Conservation (phyloP, 805 yeast genomes). For the Pichia pseudocactophila region DNA sequence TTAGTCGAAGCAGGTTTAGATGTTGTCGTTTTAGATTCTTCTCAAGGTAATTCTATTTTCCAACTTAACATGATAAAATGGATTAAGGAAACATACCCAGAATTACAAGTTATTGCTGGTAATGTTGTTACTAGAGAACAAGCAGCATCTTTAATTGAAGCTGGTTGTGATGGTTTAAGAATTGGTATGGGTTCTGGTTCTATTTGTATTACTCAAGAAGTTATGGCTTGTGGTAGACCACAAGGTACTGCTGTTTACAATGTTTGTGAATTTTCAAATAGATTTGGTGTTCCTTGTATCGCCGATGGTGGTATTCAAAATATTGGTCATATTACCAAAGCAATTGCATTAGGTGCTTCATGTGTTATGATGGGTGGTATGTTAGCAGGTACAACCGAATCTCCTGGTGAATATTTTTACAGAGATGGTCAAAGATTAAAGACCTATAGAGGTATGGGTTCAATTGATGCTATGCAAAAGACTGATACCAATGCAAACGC, state of each 20-base stretch:
- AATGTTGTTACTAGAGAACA: slow-evolving; percentile 98
- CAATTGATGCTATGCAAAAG: slow-evolving; percentile 96
- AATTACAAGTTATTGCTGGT: slow-evolving; percentile 89
- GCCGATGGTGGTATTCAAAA: slow-evolving; percentile 99
- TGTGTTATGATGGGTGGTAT: slow-evolving; percentile 99
- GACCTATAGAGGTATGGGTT: slow-evolving; percentile 99
- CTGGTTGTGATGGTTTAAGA: slow-evolving; percentile 97
- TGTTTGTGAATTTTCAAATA: slow-evolving; percentile 87
- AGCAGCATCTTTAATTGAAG: slow-evolving; percentile 89
- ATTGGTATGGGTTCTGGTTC: slow-evolving; percentile 99
- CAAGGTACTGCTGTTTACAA: slow-evolving; percentile 98
- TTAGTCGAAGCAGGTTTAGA: slow-evolving; percentile 95
- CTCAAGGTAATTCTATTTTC: slow-evolving; percentile 95
- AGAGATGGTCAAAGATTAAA: slow-evolving; percentile 97
- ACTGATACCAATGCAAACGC: slow-evolving; percentile 88
- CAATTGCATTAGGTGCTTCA: slow-evolving; percentile 93
- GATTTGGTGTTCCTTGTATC: slow-evolving; percentile 96
- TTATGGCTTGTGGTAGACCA: slow-evolving; percentile 99
- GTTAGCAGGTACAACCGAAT: slow-evolving; percentile 96
- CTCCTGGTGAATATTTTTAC: slow-evolving; percentile 97
- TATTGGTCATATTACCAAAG: slow-evolving; percentile 97
- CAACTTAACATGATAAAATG: slow-evolving; percentile 89
- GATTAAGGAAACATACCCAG: slow-evolving; percentile 74
- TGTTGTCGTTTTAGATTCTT: slow-evolving; percentile 90
- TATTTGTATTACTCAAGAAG: slow-evolving; percentile 98